Percentiles rank a stretch among this genome's conserved stretches.
These are phyloP conservation scores for Eimeria falciformis DNA, from an alignment of 169 alveolate genomes.

Conservation along the genomic window DNA sequence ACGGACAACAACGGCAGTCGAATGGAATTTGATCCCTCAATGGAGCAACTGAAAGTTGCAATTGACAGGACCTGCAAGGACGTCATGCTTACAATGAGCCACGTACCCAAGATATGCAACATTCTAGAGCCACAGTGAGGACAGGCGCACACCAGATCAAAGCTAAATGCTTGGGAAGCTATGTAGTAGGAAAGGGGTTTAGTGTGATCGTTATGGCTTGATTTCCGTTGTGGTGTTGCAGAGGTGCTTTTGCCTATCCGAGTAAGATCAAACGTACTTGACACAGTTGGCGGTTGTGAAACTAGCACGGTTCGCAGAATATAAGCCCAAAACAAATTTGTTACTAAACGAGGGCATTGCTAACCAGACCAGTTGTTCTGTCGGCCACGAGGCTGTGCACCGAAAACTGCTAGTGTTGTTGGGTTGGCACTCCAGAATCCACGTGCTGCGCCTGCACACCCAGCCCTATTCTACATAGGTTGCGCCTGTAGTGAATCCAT, in stretches of 20 bases:
- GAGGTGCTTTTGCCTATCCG: constrained; percentile 21
- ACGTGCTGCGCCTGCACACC: too few species aligned
- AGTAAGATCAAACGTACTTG: too few species aligned
- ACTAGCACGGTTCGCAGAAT: too few species aligned
- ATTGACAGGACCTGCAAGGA: constrained; percentile 81
- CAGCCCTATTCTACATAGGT: too few species aligned
- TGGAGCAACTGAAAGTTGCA: constrained; percentile 80
- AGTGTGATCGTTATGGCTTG: neutral
- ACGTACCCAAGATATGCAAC: constrained; percentile 79
- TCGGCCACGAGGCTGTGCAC: too few species aligned
- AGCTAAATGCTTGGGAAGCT: constrained; percentile 22
- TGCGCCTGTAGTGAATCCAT: too few species aligned
- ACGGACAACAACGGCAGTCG: constrained; percentile 55
- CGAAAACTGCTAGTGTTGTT: too few species aligned
- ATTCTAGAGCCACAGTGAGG: constrained; percentile 71
- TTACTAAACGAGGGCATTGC: too few species aligned
- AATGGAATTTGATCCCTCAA: constrained; percentile 83
- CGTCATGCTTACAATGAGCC: constrained; percentile 78
- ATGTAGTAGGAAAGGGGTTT: constrained; percentile 7
- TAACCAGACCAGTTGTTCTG: too few species aligned
- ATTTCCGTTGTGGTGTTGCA: constrained; percentile 4
- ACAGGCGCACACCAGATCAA: neutral
- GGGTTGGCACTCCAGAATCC: too few species aligned
- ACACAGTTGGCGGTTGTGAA: too few species aligned
- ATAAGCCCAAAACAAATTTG: too few species aligned